A percentile compares a stretch with the other conserved stretches of the same genome.
These are phyloP conservation scores for Lepiota subincarnata DNA, from an alignment of 768 basidiomycete species.

Conservation along the genomic window DNA sequence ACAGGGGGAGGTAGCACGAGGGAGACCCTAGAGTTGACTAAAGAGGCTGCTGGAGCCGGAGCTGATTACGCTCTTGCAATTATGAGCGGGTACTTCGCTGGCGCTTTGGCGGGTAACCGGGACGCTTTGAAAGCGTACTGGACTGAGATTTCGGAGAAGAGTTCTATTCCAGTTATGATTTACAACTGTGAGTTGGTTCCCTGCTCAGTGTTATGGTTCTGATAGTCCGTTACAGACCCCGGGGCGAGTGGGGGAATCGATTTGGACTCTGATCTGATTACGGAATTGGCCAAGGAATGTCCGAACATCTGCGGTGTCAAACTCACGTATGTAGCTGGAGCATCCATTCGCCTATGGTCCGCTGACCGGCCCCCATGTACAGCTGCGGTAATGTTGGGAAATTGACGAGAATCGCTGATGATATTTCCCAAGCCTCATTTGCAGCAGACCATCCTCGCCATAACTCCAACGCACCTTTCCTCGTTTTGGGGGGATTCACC, in stretches of 20 bases:
- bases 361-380: conserved; percentile 12
- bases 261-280: conserved; percentile 84
- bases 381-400: conserved; percentile 93
- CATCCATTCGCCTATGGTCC: neutral
- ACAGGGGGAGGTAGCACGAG: conserved; percentile 82
- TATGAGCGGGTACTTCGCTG: conserved; percentile 83
- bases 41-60: conserved; percentile 77
- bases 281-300: conserved; percentile 69
- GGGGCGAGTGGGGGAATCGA: conserved; percentile 88
- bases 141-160: conserved; percentile 70
- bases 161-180: conserved; percentile 82
- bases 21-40: conserved; percentile 71
- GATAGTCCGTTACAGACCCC: conserved; percentile 51
- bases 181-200: conserved; percentile 68
- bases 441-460: conserved; percentile 59
- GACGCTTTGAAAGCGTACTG: conserved; percentile 77
- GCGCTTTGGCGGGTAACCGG: conserved; percentile 56
- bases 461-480: conserved; percentile 63
- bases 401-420: conserved; percentile 76
- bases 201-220: conserved; percentile 7
- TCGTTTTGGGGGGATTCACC: conserved; percentile 81
- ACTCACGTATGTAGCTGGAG: conserved; percentile 60
- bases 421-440: conserved; percentile 57
- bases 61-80: conserved; percentile 88
- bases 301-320: conserved; percentile 85